Evolutionary conservation across 805 yeast species (phyloP).

Genomic region (Candida ponderosae): DNA sequence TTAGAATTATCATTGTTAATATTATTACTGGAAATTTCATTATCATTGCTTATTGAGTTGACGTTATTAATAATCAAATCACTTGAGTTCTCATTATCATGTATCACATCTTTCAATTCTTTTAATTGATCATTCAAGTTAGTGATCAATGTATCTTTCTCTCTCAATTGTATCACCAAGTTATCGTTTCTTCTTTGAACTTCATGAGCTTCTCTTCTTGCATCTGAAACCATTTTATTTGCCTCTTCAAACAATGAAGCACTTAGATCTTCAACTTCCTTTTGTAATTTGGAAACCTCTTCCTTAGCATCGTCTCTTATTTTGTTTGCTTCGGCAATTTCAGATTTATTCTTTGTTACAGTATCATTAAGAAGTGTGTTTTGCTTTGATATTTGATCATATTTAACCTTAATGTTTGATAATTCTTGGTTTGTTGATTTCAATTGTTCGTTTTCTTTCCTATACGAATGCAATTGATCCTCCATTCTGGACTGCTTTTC

Average conservation of each 20-base stretch:
- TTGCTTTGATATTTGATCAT: constrained; percentile 23
- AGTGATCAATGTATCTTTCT: constrained; percentile 61
- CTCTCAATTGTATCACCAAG: constrained; percentile 46
- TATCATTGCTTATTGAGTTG: constrained; percentile 9
- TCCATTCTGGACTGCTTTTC: constrained; percentile 50
- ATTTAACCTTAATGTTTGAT: constrained; percentile 17
- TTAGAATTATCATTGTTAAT: too few species aligned
- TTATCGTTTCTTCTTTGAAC: constrained; percentile 51
- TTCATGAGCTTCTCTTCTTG: constrained; percentile 58
- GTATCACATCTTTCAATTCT: constrained; percentile 54
- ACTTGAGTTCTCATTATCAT: constrained; percentile 19
- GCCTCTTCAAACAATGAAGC: constrained; percentile 79
- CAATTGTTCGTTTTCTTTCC: constrained; percentile 26
- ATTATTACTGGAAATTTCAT: neutral
- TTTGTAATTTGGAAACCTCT: constrained; percentile 52
- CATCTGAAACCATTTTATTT: constrained; percentile 75
- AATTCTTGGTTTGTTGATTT: constrained; percentile 14
- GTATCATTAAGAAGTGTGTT: constrained; percentile 24
- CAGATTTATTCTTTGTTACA: constrained; percentile 16
- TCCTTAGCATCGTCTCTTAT: constrained; percentile 43
- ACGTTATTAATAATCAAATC: constrained; percentile 4
- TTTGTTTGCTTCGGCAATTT: constrained; percentile 21
- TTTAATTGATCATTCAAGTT: constrained; percentile 59
- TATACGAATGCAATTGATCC: constrained; percentile 33
- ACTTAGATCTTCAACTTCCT: constrained; percentile 74